These are phyloP conservation scores for Sphagnum contortum DNA, from an alignment of 225 moss, liverwort and hornwort species.

Conservation along the genomic window DNA sequence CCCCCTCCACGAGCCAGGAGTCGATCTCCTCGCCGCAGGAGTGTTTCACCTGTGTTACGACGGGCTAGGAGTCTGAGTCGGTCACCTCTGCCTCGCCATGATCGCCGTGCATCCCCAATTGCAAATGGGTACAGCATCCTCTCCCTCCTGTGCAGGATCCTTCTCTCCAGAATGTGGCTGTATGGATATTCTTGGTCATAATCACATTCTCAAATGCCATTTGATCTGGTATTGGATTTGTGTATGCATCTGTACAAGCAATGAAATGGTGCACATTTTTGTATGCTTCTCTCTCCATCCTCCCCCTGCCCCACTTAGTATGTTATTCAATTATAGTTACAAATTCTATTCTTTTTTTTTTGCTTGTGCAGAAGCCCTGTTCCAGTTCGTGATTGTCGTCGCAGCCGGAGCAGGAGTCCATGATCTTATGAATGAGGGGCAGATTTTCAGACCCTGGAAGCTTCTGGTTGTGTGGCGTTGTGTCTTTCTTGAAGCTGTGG, in stretches of 20 bases:
- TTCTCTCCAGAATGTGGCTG: not conserved
- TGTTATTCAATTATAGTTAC: too few species aligned
- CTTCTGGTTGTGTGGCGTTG: too few species aligned
- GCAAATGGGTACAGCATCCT: conserved; percentile 60
- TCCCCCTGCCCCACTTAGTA: too few species aligned
- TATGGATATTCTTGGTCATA: not conserved
- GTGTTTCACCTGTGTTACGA: conserved; percentile 69
- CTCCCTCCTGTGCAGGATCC: not conserved
- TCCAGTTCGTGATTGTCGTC: conserved; percentile 75
- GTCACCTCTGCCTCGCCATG: conserved; percentile 88
- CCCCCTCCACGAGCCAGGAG: conserved; percentile 60
- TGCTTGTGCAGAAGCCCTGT: conserved; percentile 63
- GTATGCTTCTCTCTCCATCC: too few species aligned
- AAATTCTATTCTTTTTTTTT: not conserved
- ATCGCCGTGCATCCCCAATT: conserved; percentile 82
- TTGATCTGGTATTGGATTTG: too few species aligned
- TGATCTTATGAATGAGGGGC: conserved; percentile 13
- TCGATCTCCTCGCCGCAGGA: conserved; percentile 80
- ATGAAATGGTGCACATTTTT: not conserved
- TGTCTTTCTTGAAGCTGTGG: conserved; percentile 14
- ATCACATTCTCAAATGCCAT: too few species aligned
- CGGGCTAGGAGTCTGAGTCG: conserved; percentile 83
- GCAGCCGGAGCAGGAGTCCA: conserved; percentile 95
- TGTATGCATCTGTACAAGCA: too few species aligned
- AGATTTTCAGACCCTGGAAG: too few species aligned